These are phyloP conservation scores for Nakataea oryzae DNA, from an alignment of 2,329 filamentous ascomycete species.

Conservation along the genomic window DNA sequence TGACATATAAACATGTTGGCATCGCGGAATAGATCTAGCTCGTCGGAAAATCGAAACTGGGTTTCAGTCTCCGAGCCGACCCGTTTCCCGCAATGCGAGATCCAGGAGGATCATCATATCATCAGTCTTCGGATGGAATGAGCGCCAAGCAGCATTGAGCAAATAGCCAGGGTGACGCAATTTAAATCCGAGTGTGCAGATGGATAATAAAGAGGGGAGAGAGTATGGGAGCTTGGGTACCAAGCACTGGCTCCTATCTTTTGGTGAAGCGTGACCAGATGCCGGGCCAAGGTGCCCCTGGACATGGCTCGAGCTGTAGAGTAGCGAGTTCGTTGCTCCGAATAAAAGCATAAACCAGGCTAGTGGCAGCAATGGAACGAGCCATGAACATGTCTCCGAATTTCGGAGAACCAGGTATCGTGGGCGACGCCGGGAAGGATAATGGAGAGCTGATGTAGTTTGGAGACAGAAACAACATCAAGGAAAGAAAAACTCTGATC, in stretches of 20 bases:
- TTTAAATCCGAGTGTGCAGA: constrained; percentile 24
- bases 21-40: not conserved
- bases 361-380: not conserved
- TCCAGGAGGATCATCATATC: not conserved
- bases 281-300: not conserved
- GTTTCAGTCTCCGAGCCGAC: not conserved
- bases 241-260: not conserved
- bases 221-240: no score
- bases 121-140: constrained; percentile 17
- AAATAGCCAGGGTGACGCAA: constrained; percentile 25
- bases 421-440: no score
- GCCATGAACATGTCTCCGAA: not conserved
- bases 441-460: no score
- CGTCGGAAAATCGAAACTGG: not conserved
- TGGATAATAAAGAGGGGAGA: not conserved
- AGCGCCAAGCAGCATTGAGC: constrained; percentile 16
- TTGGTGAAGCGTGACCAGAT: not conserved
- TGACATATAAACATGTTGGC: not conserved
- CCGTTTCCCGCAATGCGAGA: not conserved
- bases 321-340: not conserved
- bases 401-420: not conserved
- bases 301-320: not conserved
- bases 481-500: not conserved
- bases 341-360: not conserved
- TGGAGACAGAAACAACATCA: not conserved